phyloP scores from a whole-genome alignment of 306 rosid genomes.

The Ormosia semicastrata region DNA sequence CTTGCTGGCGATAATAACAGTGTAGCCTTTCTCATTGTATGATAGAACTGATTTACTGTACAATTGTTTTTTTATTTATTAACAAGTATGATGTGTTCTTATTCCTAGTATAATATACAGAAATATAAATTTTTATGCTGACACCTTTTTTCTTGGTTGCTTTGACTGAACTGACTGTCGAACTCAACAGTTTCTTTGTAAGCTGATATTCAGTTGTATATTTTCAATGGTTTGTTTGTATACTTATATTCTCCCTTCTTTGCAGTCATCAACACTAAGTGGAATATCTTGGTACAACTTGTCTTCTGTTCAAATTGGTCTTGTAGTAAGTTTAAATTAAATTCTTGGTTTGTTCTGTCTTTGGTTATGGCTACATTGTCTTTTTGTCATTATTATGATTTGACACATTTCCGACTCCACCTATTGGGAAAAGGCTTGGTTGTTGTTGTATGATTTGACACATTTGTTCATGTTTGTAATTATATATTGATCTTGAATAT shows the following conservation, averaged over 20 bases:
- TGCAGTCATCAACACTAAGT: constrained; percentile 80
- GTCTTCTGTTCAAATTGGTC: constrained; percentile 80
- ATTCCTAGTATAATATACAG: background rate
- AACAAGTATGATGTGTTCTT: background rate
- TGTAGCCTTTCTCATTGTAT: background rate
- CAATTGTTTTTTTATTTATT: background rate
- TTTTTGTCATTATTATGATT: constrained; percentile 3
- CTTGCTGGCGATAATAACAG: background rate
- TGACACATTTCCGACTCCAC: background rate
- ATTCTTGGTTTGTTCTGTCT: constrained; percentile 13
- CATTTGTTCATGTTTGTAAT: constrained; percentile 6
- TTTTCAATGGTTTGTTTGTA: background rate
- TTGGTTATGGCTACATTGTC: constrained; percentile 16
- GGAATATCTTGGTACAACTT: constrained; percentile 87
- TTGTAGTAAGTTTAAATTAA: constrained; percentile 64
- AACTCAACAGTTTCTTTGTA: background rate
- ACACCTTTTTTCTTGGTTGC: background rate
- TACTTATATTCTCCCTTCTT: constrained; percentile 23
- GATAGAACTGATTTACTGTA: background rate
- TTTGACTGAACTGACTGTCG: constrained; percentile 2
- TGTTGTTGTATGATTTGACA: background rate
- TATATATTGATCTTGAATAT: constrained; percentile 23
- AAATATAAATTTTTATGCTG: background rate
- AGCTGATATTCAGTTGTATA: constrained; percentile 12
- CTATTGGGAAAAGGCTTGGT: too few relatives aligned